A percentile compares a stretch with the other conserved stretches of the same genome.
phyloP scores from a whole-genome alignment of 495 filamentous ascomycete genomes.

The Neurospora terricola region DNA sequence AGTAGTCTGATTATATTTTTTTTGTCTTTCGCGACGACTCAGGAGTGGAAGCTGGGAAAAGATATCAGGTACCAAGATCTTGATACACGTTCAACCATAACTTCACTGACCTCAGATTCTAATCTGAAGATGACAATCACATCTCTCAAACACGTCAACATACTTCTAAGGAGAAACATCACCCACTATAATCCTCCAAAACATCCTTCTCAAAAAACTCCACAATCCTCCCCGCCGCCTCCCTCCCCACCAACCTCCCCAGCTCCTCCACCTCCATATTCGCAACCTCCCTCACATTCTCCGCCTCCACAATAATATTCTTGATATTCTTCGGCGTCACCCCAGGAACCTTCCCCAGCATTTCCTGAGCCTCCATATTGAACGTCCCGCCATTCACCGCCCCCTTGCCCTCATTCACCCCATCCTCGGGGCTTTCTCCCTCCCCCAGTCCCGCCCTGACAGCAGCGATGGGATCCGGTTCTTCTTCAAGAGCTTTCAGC shows the following conservation, averaged over 20 bases:
- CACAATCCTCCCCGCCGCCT: constrained; percentile 67
- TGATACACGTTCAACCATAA: too few species aligned
- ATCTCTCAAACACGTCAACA: background rate
- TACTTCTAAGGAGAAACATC: background rate
- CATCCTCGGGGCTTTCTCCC: constrained; percentile 41
- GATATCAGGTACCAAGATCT: too few species aligned
- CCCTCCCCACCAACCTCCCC: constrained; percentile 61
- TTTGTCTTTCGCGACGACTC: too few species aligned
- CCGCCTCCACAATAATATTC: constrained; percentile 58
- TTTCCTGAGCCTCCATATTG: constrained; percentile 64
- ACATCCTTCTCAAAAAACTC: constrained; percentile 82
- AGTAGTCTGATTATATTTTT: too few species aligned
- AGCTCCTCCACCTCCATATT: constrained; percentile 76
- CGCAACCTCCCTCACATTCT: constrained; percentile 71
- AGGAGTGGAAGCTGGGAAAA: too few species aligned
- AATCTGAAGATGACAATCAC: background rate
- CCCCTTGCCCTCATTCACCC: background rate
- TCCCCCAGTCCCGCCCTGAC: constrained; percentile 70
- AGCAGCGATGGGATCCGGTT: constrained; percentile 84
- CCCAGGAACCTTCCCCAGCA: constrained; percentile 77
- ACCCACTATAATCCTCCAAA: constrained; percentile 26
- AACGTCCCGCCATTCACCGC: constrained; percentile 24
- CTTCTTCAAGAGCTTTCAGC: constrained; percentile 75
- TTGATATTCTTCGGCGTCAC: constrained; percentile 69
- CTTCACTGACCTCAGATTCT: too few species aligned